A percentile compares a stretch with the other conserved stretches of the same genome.
phyloP scores from a whole-genome alignment of 192 early-diverging fungal genomes.

The Coemansia sp. region DNA sequence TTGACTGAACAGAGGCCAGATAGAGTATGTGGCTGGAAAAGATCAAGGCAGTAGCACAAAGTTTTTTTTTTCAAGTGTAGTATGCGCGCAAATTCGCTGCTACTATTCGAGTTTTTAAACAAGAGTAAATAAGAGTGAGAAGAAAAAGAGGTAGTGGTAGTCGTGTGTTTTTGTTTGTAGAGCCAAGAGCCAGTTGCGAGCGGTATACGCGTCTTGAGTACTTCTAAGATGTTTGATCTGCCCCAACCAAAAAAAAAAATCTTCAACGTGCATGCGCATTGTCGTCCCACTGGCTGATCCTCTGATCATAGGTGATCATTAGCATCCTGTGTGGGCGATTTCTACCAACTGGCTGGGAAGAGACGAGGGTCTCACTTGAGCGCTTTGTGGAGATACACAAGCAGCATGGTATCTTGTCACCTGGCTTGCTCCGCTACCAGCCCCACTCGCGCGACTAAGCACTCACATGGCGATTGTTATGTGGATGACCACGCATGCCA shows the following conservation, averaged over 20 bases:
- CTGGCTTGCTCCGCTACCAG: neutral
- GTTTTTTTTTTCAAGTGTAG: neutral
- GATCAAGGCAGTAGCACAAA: neutral
- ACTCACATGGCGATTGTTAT: neutral
- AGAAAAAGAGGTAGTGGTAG: slow-evolving; percentile 7
- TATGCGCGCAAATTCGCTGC: slow-evolving; percentile 1
- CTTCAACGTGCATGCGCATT: neutral
- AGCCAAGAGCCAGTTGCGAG: neutral
- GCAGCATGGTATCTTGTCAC: neutral
- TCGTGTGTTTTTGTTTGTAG: neutral
- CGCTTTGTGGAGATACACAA: neutral
- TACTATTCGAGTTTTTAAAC: neutral
- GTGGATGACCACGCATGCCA: neutral
- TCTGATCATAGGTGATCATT: neutral
- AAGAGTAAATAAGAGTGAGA: slow-evolving; percentile 4
- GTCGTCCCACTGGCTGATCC: slow-evolving; percentile 4
- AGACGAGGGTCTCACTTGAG: neutral
- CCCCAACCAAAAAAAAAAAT: neutral
- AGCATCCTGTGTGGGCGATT: neutral
- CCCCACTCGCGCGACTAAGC: neutral
- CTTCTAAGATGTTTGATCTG: neutral
- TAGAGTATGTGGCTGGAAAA: slow-evolving; percentile 6
- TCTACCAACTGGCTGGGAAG: neutral
- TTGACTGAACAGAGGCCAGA: neutral
- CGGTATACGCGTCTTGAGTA: slow-evolving; percentile 1